Conservation (phyloP, 106 monocot species). For the Amphibolis antarctica region DNA sequence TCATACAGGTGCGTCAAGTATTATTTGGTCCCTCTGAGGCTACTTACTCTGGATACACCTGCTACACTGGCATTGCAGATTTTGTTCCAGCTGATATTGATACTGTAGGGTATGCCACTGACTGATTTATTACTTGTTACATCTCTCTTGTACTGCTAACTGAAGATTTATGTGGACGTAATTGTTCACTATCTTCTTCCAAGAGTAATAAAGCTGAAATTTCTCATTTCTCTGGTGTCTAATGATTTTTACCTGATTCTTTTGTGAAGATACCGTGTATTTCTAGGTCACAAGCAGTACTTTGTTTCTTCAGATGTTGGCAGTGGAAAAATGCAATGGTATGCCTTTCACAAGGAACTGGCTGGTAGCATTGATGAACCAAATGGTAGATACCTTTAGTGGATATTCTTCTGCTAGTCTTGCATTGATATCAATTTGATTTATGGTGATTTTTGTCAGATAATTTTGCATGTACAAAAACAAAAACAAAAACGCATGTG, state of each 20-base stretch:
- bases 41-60: constrained; percentile 88
- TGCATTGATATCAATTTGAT: no score
- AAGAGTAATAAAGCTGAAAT: no score
- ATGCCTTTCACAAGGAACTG: constrained; percentile 93
- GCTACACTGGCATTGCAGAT: constrained; percentile 98
- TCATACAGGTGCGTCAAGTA: constrained; percentile 53
- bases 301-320: constrained; percentile 99
- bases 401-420: neutral
- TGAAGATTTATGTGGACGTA: no score
- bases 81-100: constrained; percentile 97
- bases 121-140: neutral
- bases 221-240: neutral
- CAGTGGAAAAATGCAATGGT: constrained; percentile 99
- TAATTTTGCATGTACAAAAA: no score
- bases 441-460: no score
- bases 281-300: constrained; percentile 98
- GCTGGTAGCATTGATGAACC: constrained; percentile 79
- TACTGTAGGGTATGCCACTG: constrained; percentile 60
- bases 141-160: neutral
- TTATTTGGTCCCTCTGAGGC: constrained; percentile 72
- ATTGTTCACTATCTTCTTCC: no score
- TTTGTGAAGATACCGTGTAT: constrained; percentile 84
- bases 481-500: no score
- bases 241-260: constrained; percentile 6
- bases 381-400: constrained; percentile 53